Evolutionary conservation across 2,329 filamentous ascomycete species (phyloP), one percentile per base, ranked within the genome.

Genomic region (Claviceps sp.): DNA sequence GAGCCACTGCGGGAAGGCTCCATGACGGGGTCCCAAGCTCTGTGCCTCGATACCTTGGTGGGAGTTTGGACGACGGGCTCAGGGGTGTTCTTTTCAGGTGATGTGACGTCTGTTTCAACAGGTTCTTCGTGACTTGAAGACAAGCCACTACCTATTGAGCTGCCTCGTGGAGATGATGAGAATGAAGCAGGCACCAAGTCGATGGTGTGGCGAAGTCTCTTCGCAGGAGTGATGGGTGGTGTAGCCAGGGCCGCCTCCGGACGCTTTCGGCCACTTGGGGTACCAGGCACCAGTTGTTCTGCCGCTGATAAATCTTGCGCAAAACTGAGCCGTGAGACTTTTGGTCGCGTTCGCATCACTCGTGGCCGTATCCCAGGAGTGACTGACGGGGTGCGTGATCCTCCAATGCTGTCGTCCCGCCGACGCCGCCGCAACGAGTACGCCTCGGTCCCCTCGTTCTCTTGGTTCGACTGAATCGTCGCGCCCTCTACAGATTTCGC

Each of bases 391-490:
- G 77, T 78, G 54, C 79, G 69, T 17, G 79, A 83, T 5, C 69
- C 66, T 40, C 67, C 69, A 49, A 72, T 65, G 55, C 73, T 75
- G 40, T 75, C 74, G 29, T 76, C 76, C 53, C 77, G 66, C 57
- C 74, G 66, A 54, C 77, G 69, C 26, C 73, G 69, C 5, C 80
- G 74, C n/a, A 83, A 64, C 3, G 75, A 76, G 56, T 83, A 83
- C 1, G 71, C 72, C 43, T 75, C 73, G 0, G 62, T 57, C 6
- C n/a, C 37, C 23, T 73, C 70, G 44, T 76, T 72, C 59, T 85
- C 78, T 26, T 84, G 74, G 58, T 73, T 77, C 55, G 64, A 71
- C 59, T 68, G 71, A 23, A 68, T 68, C 2, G 70, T 63, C 14
- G 71, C 71, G 0, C 29, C 29, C 29, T 34, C 29, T 11, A 70